phyloP scores from a whole-genome alignment of 192 early-diverging fungal species.

The Chytriomyces sp. region DNA sequence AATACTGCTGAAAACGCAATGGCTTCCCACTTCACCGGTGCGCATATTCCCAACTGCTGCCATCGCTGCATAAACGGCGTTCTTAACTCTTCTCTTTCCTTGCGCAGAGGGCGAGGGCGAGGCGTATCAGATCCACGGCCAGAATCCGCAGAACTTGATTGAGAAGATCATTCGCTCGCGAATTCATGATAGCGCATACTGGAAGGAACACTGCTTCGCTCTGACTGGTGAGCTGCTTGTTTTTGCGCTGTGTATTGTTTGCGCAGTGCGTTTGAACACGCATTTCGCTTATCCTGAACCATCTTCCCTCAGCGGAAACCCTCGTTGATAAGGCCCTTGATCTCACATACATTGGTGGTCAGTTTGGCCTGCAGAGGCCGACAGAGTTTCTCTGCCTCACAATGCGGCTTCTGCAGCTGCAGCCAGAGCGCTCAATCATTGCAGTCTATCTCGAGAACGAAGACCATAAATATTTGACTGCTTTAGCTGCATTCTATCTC shows the following conservation, averaged over 20 bases:
- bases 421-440: constrained; percentile 88
- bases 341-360: constrained; percentile 77
- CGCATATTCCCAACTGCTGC: no score
- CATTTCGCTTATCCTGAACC: not conserved
- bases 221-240: constrained; percentile 68
- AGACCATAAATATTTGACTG: constrained; percentile 90
- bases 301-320: constrained; percentile 64
- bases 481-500: constrained; percentile 87
- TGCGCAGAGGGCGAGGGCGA: constrained; percentile 42
- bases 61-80: no score
- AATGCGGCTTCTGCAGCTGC: constrained; percentile 90
- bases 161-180: constrained; percentile 91
- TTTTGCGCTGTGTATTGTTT: constrained; percentile 16
- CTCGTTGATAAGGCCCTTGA: constrained; percentile 88
- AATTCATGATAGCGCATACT: constrained; percentile 92
- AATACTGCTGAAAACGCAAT: no score
- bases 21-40: no score
- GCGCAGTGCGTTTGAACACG: not conserved
- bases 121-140: constrained; percentile 79
- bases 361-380: constrained; percentile 84
- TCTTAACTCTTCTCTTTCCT: constrained; percentile 28
- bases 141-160: constrained; percentile 91
- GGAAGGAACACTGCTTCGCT: constrained; percentile 97
- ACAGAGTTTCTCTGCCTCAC: constrained; percentile 89
- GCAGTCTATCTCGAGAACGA: constrained; percentile 80